phyloP scores from a whole-genome alignment of 768 basidiomycete genomes.

The Xerocomus potaroensis region DNA sequence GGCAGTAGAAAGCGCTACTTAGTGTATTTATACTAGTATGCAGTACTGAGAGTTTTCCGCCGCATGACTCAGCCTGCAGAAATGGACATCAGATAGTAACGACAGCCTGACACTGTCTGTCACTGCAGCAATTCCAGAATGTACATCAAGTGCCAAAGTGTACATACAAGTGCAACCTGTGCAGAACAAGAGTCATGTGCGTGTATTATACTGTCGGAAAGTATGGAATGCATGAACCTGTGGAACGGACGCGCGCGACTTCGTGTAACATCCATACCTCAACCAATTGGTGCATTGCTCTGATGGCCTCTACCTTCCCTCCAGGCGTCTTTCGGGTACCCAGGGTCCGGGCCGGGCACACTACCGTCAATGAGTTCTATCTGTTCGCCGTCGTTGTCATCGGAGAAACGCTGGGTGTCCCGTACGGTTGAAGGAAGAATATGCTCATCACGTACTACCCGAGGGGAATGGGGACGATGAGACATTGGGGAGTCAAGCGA shows the following conservation, averaged over 20 bases:
- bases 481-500: constrained; percentile 56
- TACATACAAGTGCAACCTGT: not conserved
- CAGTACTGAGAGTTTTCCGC: too few relatives aligned
- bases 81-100: too few relatives aligned
- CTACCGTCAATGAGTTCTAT: constrained; percentile 22
- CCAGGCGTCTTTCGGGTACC: constrained; percentile 22
- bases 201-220: not conserved
- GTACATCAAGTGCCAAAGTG: not conserved
- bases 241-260: not conserved
- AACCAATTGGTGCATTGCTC: constrained; percentile 19
- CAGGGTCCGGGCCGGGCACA: constrained; percentile 10
- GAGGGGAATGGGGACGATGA: constrained; percentile 71
- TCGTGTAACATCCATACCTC: constrained; percentile 1
- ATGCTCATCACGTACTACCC: constrained; percentile 44
- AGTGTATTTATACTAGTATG: too few relatives aligned
- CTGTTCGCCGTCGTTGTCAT: constrained; percentile 21
- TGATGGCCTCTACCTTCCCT: constrained; percentile 26
- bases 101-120: too few relatives aligned
- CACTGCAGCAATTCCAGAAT: too few relatives aligned
- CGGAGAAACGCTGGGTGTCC: constrained; percentile 9
- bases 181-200: not conserved
- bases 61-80: not conserved
- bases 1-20: too few relatives aligned
- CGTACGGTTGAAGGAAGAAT: constrained; percentile 39
- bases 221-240: not conserved